Conservation (phyloP, 345 rosid species). For the Corymbia maculata region DNA sequence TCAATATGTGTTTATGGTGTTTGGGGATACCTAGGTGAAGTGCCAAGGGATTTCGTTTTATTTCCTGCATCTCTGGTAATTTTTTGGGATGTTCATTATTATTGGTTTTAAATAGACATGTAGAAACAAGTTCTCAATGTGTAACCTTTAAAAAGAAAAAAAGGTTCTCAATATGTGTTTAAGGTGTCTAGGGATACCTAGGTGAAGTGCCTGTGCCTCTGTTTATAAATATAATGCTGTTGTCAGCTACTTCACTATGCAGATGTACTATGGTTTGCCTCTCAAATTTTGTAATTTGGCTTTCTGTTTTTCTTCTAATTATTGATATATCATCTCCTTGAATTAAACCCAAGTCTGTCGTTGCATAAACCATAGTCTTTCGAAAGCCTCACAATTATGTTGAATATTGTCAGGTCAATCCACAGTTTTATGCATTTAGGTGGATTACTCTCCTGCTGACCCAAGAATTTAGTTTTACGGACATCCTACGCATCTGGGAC, state of each 20-base stretch:
- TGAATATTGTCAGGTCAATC: constrained; percentile 65
- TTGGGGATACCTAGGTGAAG: background rate
- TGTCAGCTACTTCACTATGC: background rate
- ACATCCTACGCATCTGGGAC: constrained; percentile 90
- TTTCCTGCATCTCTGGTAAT: background rate
- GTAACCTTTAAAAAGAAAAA: background rate
- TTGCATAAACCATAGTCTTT: background rate
- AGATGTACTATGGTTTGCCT: background rate
- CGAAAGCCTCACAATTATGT: background rate
- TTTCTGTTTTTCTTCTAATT: background rate
- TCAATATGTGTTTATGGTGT: background rate
- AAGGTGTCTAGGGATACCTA: background rate
- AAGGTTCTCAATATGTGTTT: background rate
- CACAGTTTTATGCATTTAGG: constrained; percentile 91
- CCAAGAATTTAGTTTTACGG: constrained; percentile 82
- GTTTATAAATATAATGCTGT: background rate
- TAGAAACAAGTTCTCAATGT: background rate
- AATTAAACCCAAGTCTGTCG: background rate
- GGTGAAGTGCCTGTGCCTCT: background rate
- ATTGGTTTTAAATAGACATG: background rate
- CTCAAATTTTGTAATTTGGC: background rate
- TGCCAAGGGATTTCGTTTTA: background rate
- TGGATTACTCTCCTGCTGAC: constrained; percentile 97
- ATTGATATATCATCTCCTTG: background rate
- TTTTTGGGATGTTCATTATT: background rate